phyloP scores from a whole-genome alignment of 2,329 filamentous ascomycete species.

The Colletotrichum chlorophyti region DNA sequence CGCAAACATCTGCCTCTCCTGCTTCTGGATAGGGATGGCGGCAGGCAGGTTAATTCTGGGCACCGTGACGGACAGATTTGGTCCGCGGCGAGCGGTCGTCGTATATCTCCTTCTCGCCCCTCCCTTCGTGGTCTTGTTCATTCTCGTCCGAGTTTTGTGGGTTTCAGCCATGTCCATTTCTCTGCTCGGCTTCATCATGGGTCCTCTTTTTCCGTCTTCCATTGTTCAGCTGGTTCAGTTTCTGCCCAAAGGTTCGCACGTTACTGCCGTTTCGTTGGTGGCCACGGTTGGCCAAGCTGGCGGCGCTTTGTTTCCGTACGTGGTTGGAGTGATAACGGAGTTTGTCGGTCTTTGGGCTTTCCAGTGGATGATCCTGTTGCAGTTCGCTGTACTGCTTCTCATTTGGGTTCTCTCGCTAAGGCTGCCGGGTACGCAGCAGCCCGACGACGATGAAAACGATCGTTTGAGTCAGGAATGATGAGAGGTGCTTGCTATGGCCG shows the following conservation, averaged over 20 bases:
- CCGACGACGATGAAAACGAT: too few relatives aligned
- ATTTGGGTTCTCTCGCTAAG: slow-evolving; percentile 21
- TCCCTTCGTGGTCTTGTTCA: slow-evolving; percentile 1
- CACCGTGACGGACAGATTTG: slow-evolving; percentile 38
- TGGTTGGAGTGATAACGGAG: slow-evolving; percentile 48
- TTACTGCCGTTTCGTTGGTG: slow-evolving; percentile 50
- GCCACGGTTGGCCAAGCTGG: slow-evolving; percentile 51
- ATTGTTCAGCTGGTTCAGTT: slow-evolving; percentile 12
- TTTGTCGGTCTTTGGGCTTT: slow-evolving; percentile 45
- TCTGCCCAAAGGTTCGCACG: slow-evolving; percentile 40
- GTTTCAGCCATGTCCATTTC: slow-evolving; percentile 16
- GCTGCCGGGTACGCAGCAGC: too few relatives aligned
- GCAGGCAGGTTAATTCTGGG: slow-evolving; percentile 44
- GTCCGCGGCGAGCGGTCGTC: slow-evolving; percentile 29
- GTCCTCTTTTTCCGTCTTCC: slow-evolving; percentile 23
- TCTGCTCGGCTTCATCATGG: slow-evolving; percentile 26
- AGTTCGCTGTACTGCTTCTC: slow-evolving; percentile 29
- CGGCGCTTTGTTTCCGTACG: slow-evolving; percentile 49
- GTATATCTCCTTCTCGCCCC: slow-evolving; percentile 6
- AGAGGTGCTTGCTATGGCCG: too few relatives aligned
- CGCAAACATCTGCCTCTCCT: slow-evolving; percentile 47
- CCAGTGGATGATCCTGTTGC: slow-evolving; percentile 35
- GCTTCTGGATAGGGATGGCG: slow-evolving; percentile 53
- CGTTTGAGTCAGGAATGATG: too few relatives aligned
- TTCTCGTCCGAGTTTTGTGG: neutral